These are phyloP conservation scores for Microcera coccophila DNA, from an alignment of 2,329 filamentous ascomycete genomes.

Conservation along the genomic window DNA sequence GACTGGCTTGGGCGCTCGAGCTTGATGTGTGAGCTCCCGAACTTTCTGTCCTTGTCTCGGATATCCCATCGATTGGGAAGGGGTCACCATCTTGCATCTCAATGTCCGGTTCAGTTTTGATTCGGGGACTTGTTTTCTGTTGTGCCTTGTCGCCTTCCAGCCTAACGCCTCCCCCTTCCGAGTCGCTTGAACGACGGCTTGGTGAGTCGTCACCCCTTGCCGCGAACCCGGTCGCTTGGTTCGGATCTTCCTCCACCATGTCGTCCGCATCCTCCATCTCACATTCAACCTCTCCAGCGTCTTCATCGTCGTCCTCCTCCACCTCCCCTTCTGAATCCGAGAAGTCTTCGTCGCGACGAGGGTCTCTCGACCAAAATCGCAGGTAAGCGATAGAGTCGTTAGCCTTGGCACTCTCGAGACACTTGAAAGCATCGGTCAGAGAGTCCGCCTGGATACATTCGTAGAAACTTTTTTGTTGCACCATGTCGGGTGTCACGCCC, in stretches of 20 bases:
- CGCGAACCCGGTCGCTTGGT: too few relatives aligned
- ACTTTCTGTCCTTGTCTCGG: slow-evolving; percentile 13
- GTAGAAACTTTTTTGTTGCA: slow-evolving; percentile 79
- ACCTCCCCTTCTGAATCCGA: slow-evolving; percentile 39
- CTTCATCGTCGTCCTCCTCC: slow-evolving; percentile 41
- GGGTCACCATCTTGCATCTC: slow-evolving; percentile 16
- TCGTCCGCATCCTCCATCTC: slow-evolving; percentile 6
- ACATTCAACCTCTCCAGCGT: slow-evolving; percentile 3
- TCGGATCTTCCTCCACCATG: too few relatives aligned
- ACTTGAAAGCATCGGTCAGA: slow-evolving; percentile 70
- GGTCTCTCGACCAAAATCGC: slow-evolving; percentile 79
- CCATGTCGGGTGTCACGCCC: slow-evolving; percentile 63
- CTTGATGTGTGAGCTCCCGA: slow-evolving; percentile 9
- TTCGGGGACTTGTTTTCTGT: slow-evolving; percentile 27
- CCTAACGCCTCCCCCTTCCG: slow-evolving; percentile 45
- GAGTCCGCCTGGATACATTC: slow-evolving; percentile 79
- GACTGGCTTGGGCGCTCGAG: slow-evolving; percentile 3
- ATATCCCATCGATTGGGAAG: slow-evolving; percentile 7
- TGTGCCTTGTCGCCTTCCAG: slow-evolving; percentile 39
- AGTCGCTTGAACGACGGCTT: slow-evolving; percentile 37
- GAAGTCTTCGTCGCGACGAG: slow-evolving; percentile 55
- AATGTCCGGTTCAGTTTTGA: slow-evolving; percentile 35
- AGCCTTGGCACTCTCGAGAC: slow-evolving; percentile 78
- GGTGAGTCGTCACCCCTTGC: neutral
- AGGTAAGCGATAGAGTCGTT: slow-evolving; percentile 90